Evolutionary conservation across 441 rosid genomes (phyloP).

Genomic region (Hura crepitans): DNA sequence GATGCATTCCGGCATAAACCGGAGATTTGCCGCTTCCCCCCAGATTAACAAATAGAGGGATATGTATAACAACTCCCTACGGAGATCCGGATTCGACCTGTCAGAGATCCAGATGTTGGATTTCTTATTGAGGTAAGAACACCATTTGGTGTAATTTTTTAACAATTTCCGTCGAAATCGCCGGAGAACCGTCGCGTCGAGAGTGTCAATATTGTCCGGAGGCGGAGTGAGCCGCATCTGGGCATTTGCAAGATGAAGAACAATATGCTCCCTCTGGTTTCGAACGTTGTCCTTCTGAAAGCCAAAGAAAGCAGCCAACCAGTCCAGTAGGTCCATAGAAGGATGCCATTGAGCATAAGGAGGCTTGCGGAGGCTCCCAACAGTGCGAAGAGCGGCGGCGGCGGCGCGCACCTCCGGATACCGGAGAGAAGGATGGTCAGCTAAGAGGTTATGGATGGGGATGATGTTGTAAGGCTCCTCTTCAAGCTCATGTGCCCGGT

Average conservation of each 20-base stretch:
- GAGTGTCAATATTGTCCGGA: slow-evolving; percentile 69
- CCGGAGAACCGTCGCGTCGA: slow-evolving; percentile 59
- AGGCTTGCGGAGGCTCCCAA: slow-evolving; percentile 61
- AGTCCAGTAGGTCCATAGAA: slow-evolving; percentile 68
- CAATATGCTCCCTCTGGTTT: slow-evolving; percentile 83
- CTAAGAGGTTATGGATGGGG: slow-evolving; percentile 78
- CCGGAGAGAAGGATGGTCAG: slow-evolving; percentile 90
- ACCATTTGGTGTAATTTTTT: slow-evolving; percentile 74
- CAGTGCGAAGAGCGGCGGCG: slow-evolving; percentile 58
- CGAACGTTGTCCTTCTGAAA: slow-evolving; percentile 71
- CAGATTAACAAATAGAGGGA: slow-evolving; percentile 70
- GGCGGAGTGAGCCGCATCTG: slow-evolving; percentile 90
- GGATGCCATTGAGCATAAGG: slow-evolving; percentile 54
- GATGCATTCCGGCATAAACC: slow-evolving; percentile 81
- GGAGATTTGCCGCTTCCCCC: slow-evolving; percentile 85
- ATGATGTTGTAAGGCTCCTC: slow-evolving; percentile 75
- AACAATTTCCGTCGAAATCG: slow-evolving; percentile 60
- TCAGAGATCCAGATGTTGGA: slow-evolving; percentile 63
- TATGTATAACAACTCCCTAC: slow-evolving; percentile 73
- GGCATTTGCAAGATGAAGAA: slow-evolving; percentile 78
- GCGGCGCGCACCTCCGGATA: slow-evolving; percentile 92
- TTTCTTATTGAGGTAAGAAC: slow-evolving; percentile 61
- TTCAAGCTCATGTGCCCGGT: no score
- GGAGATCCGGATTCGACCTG: slow-evolving; percentile 61
- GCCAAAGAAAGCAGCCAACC: slow-evolving; percentile 69